Conservation (phyloP, 345 rosid genomes). For the Odontarrhena argentea region DNA sequence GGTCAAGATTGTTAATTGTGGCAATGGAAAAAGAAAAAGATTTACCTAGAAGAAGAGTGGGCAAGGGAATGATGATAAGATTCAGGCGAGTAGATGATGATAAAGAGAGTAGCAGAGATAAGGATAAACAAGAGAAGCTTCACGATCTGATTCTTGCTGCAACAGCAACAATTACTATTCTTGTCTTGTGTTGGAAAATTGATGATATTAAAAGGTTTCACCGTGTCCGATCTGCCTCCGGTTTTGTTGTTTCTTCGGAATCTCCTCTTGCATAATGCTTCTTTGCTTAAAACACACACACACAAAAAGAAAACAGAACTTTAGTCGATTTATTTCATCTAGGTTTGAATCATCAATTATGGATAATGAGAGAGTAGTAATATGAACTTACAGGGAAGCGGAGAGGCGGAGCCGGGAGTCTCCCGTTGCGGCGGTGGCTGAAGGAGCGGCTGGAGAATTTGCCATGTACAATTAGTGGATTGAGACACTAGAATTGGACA, state of each 20-base stretch:
- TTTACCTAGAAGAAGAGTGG: slow-evolving; percentile 45
- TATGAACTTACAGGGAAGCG: slow-evolving; percentile 35
- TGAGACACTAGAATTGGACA: slow-evolving; percentile 21
- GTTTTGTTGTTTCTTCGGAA: slow-evolving; percentile 49
- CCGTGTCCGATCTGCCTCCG: slow-evolving; percentile 32
- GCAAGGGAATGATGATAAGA: slow-evolving; percentile 49
- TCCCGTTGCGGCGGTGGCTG: slow-evolving; percentile 31
- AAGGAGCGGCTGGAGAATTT: slow-evolving; percentile 32
- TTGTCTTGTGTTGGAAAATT: slow-evolving; percentile 54
- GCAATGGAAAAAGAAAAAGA: background rate
- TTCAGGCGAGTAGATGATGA: slow-evolving; percentile 59
- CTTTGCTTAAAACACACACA: slow-evolving; percentile 48
- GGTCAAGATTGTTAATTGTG: slow-evolving; percentile 14
- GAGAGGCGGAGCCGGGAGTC: slow-evolving; percentile 43
- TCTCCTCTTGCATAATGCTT: slow-evolving; percentile 65
- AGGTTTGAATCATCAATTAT: background rate
- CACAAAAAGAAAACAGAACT: background rate
- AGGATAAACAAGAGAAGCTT: slow-evolving; percentile 62
- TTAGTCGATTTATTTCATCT: background rate
- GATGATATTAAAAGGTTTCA: slow-evolving; percentile 47
- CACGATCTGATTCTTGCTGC: slow-evolving; percentile 62
- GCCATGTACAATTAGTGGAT: slow-evolving; percentile 36
- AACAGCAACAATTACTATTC: slow-evolving; percentile 46
- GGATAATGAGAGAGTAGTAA: background rate
- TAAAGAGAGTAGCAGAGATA: slow-evolving; percentile 58